Percentiles rank a stretch among this genome's conserved stretches.
phyloP scores from a whole-genome alignment of 495 filamentous ascomycete species.

The Penicillium lagena region DNA sequence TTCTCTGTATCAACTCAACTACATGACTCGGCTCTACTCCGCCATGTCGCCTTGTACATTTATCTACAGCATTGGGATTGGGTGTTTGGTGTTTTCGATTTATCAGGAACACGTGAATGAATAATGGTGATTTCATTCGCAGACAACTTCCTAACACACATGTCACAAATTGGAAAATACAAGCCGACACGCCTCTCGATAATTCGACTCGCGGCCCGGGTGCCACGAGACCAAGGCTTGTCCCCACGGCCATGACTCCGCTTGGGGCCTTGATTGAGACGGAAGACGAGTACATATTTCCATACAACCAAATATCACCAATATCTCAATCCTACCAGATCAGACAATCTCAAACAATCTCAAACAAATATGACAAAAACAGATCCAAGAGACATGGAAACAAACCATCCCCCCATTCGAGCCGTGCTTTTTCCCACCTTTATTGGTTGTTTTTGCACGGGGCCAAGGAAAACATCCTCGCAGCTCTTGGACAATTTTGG shows the following conservation, averaged over 20 bases:
- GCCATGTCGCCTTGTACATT: not conserved
- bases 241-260: conserved; percentile 3
- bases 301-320: not conserved
- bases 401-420: not conserved
- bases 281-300: not conserved
- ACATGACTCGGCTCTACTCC: too few relatives aligned
- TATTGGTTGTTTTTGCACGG: not conserved
- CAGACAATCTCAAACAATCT: not conserved
- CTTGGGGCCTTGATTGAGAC: not conserved
- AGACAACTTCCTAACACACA: not conserved
- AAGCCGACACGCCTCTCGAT: not conserved
- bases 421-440: not conserved
- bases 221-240: not conserved
- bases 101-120: not conserved
- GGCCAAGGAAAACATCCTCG: conserved; percentile 4
- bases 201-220: not conserved
- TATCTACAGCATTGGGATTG: conserved; percentile 8
- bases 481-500: not conserved
- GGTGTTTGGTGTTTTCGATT: conserved; percentile 10
- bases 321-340: not conserved
- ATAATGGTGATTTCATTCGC: not conserved
- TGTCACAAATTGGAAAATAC: too few relatives aligned
- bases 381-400: not conserved
- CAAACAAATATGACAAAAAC: not conserved
- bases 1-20: too few relatives aligned